phyloP scores from a whole-genome alignment of 2,329 filamentous ascomycete species.

The Colletotrichum lentis region DNA sequence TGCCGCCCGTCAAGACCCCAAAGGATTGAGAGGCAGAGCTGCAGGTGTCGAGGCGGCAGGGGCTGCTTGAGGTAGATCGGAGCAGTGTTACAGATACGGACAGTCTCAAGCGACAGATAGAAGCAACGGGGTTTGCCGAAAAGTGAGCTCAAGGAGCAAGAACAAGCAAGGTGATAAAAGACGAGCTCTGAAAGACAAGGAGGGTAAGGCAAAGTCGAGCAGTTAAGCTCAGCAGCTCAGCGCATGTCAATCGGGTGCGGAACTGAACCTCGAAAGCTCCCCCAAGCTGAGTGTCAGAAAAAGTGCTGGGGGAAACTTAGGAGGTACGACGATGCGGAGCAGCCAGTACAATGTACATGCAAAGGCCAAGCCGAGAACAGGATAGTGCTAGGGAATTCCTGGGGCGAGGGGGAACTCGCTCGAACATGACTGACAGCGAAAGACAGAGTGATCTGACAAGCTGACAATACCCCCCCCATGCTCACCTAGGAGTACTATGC shows the following conservation, averaged over 20 bases:
- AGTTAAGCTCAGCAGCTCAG: neutral
- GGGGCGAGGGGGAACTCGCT: constrained; percentile 19
- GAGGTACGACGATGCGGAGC: constrained; percentile 28
- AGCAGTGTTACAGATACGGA: constrained; percentile 33
- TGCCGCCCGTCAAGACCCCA: constrained; percentile 7
- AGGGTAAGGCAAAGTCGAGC: neutral
- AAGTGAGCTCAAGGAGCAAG: neutral
- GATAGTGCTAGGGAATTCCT: constrained; percentile 27
- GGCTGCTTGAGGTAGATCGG: neutral
- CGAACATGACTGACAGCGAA: constrained; percentile 28
- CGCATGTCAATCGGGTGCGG: constrained; percentile 12
- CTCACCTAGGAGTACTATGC: too few species aligned
- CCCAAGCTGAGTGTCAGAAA: constrained; percentile 9
- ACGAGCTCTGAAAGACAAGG: too few species aligned
- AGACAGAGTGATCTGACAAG: too few species aligned
- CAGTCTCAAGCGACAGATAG: constrained; percentile 26
- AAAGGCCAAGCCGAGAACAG: constrained; percentile 34
- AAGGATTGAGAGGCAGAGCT: constrained; percentile 9
- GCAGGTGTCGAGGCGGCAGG: constrained; percentile 5
- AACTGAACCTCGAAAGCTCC: constrained; percentile 23
- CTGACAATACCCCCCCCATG: too few species aligned
- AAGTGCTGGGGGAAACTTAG: constrained; percentile 34
- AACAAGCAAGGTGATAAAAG: neutral
- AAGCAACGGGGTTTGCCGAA: constrained; percentile 36
- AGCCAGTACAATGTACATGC: constrained; percentile 27